phyloP scores from a whole-genome alignment of 495 filamentous ascomycete species.

The Daldinia decipiens region DNA sequence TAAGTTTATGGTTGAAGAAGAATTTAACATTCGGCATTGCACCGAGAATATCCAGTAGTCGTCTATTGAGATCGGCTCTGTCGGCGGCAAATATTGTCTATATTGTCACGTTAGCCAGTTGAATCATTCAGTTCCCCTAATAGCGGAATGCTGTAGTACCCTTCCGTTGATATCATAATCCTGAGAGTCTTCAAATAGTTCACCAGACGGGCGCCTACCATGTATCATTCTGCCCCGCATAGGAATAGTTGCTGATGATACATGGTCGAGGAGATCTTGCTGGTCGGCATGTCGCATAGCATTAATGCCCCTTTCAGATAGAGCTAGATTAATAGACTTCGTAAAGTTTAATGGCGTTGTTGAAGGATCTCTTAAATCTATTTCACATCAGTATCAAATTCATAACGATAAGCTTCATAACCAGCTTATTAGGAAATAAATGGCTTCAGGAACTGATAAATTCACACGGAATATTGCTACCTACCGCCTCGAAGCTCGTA shows the following conservation, averaged over 20 bases:
- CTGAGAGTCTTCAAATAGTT: conserved; percentile 80
- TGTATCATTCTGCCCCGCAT: conserved; percentile 99
- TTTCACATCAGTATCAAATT: conserved; percentile 19
- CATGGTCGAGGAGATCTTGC: conserved; percentile 72
- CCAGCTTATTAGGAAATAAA: too few species aligned
- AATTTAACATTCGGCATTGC: conserved; percentile 85
- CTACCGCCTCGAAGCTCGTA: conserved; percentile 93
- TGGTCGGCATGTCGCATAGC: conserved; percentile 75
- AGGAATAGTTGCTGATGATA: conserved; percentile 82
- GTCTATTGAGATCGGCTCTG: conserved; percentile 83
- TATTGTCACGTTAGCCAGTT: conserved; percentile 19
- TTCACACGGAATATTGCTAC: conserved; percentile 43
- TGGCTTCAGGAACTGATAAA: background rate
- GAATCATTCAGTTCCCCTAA: conserved; percentile 4
- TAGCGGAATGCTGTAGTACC: conserved; percentile 58
- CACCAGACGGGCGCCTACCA: conserved; percentile 68
- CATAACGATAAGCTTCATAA: background rate
- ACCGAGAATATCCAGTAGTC: conserved; percentile 85
- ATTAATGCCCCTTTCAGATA: conserved; percentile 94
- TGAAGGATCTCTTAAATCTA: conserved; percentile 85
- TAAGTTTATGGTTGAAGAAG: conserved; percentile 91
- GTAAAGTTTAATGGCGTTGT: conserved; percentile 94
- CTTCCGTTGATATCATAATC: conserved; percentile 90
- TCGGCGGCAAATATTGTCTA: conserved; percentile 69
- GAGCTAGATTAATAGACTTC: conserved; percentile 94